Percentiles rank a stretch among this genome's conserved stretches.
Conservation (phyloP, 768 basidiomycete genomes). For the Suillus hirtellus region DNA sequence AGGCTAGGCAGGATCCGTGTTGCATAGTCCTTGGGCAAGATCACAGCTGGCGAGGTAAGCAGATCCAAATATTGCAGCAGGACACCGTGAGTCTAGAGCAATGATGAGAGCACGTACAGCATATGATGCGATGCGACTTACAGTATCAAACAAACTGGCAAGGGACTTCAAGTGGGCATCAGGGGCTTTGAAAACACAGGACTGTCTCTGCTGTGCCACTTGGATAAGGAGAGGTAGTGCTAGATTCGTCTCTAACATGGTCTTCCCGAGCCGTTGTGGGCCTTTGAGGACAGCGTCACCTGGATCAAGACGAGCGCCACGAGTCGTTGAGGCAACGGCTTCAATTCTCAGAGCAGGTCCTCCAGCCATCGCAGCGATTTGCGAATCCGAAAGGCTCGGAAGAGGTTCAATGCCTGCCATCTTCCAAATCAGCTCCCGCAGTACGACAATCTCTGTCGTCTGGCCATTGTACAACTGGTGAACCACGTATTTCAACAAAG, state of each 20-base stretch:
- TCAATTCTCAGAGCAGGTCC: constrained; percentile 87
- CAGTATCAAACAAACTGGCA: constrained; percentile 85
- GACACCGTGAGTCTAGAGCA: constrained; percentile 80
- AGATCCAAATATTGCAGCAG: constrained; percentile 91
- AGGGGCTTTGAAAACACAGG: constrained; percentile 72
- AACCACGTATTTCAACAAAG: constrained; percentile 85
- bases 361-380: constrained; percentile 89
- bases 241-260: constrained; percentile 65
- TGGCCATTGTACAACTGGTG: constrained; percentile 85
- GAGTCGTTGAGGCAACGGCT: constrained; percentile 76
- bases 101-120: constrained; percentile 21
- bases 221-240: constrained; percentile 90
- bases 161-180: constrained; percentile 85
- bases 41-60: constrained; percentile 68
- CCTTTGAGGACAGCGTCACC: constrained; percentile 64
- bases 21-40: constrained; percentile 72
- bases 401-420: constrained; percentile 95
- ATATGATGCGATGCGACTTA: constrained; percentile 42
- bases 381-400: constrained; percentile 84
- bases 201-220: constrained; percentile 88
- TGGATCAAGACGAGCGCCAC: constrained; percentile 73
- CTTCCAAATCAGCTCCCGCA: constrained; percentile 91
- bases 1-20: constrained; percentile 74
- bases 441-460: constrained; percentile 84
- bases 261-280: constrained; percentile 65